Evolutionary conservation across 2,329 filamentous ascomycete species (phyloP).

Genomic region (Hortaea werneckii): DNA sequence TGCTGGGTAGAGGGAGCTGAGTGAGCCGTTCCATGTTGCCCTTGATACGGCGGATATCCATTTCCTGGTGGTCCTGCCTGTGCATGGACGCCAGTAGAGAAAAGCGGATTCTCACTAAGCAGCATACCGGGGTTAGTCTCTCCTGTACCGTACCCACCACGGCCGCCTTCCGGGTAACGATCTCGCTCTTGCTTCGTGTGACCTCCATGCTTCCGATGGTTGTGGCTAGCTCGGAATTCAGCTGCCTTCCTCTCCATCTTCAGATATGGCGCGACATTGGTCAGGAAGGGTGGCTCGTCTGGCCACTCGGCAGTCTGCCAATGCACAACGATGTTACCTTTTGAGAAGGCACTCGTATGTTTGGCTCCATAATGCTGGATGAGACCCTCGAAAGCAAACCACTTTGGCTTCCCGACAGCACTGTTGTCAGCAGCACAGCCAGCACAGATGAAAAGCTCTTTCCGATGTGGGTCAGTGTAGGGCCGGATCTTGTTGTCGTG

Average conservation of each 20-base stretch:
- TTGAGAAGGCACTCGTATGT: slow-evolving; percentile 60
- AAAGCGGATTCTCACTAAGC: slow-evolving; percentile 8
- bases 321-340: slow-evolving; percentile 61
- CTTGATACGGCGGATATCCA: slow-evolving; percentile 1
- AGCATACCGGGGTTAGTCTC: slow-evolving; percentile 3
- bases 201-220: slow-evolving; percentile 1
- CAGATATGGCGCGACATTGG: slow-evolving; percentile 34
- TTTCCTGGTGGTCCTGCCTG: not conserved
- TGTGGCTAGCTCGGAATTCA: slow-evolving; percentile 1
- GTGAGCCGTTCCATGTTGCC: not conserved
- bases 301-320: slow-evolving; percentile 75
- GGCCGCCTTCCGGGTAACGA: slow-evolving; percentile 4
- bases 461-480: slow-evolving; percentile 53
- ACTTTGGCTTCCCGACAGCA: slow-evolving; percentile 41
- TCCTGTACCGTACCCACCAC: slow-evolving; percentile 2
- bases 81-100: slow-evolving; percentile 5
- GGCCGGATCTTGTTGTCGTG: slow-evolving; percentile 69
- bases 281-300: slow-evolving; percentile 59
- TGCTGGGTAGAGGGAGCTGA: not conserved
- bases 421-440: slow-evolving; percentile 47
- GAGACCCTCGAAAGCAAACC: slow-evolving; percentile 67
- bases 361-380: slow-evolving; percentile 78
- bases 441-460: slow-evolving; percentile 67
- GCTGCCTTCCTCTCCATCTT: slow-evolving; percentile 9
- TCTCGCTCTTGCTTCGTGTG: not conserved